phyloP scores from a whole-genome alignment of 2,329 filamentous ascomycete genomes.

The Exophiala sp. region DNA sequence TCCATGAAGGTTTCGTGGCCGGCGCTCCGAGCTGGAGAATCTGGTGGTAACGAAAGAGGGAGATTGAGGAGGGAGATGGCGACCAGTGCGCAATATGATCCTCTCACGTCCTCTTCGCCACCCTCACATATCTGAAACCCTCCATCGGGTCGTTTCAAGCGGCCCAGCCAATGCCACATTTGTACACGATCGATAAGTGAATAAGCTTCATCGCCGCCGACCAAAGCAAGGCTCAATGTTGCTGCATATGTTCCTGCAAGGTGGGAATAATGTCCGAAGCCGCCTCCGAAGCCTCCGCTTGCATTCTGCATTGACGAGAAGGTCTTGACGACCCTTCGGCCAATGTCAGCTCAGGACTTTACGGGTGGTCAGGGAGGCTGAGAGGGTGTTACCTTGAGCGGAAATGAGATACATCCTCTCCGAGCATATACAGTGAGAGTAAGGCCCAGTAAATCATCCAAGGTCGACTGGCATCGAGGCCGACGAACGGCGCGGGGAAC shows the following conservation, averaged over 20 bases:
- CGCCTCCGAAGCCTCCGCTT: slow-evolving; percentile 82
- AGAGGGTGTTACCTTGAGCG: slow-evolving; percentile 48
- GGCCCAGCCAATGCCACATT: slow-evolving; percentile 87
- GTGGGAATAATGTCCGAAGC: slow-evolving; percentile 85
- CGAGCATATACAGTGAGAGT: slow-evolving; percentile 66
- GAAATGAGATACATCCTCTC: slow-evolving; percentile 63
- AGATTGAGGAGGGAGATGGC: slow-evolving; percentile 77
- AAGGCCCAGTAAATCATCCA: slow-evolving; percentile 96
- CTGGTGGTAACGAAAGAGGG: slow-evolving; percentile 68
- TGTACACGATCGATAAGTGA: slow-evolving; percentile 70
- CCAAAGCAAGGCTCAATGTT: slow-evolving; percentile 69
- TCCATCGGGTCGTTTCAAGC: slow-evolving; percentile 77
- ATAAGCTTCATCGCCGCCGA: slow-evolving; percentile 68
- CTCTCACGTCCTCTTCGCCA: slow-evolving; percentile 88
- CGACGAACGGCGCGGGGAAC: slow-evolving; percentile 65
- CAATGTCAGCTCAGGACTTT: slow-evolving; percentile 1
- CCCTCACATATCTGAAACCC: slow-evolving; percentile 83
- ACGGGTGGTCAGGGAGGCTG: neutral
- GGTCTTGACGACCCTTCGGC: slow-evolving; percentile 59
- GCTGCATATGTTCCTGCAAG: slow-evolving; percentile 83
- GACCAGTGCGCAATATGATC: slow-evolving; percentile 85
- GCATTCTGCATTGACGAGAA: slow-evolving; percentile 75
- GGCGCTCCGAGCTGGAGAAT: slow-evolving; percentile 58
- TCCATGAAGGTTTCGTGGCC: slow-evolving; percentile 63
- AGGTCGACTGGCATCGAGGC: slow-evolving; percentile 77